Conservation (phyloP, 768 basidiomycete genomes). For the Boletus tylopilopsis region DNA sequence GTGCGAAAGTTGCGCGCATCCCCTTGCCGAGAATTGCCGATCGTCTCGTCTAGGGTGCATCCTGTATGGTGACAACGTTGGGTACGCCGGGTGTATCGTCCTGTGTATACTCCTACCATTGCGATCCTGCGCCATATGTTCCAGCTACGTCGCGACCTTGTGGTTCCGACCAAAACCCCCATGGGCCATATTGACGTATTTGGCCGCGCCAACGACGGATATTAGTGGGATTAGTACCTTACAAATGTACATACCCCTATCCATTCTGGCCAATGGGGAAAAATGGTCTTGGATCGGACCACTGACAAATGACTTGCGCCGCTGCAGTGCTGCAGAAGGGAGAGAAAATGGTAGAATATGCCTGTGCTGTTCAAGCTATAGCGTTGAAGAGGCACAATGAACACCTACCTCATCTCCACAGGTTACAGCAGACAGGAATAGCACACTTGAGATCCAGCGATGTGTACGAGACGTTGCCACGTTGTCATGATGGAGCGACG, state of each 20-base stretch:
- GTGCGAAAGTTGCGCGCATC: not conserved
- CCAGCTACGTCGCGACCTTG: no score
- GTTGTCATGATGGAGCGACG: no score
- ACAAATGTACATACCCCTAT: not conserved
- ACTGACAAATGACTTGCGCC: not conserved
- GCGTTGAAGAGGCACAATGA: not conserved
- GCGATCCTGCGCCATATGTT: not conserved
- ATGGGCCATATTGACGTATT: not conserved
- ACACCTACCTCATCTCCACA: not conserved
- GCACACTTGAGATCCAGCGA: no score
- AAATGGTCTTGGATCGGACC: not conserved
- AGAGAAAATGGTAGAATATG: not conserved
- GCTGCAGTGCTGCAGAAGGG: not conserved
- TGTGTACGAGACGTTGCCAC: no score
- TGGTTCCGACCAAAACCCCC: not conserved
- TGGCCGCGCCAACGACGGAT: not conserved
- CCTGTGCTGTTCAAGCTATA: not conserved
- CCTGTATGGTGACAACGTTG: not conserved
- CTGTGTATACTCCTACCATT: no score
- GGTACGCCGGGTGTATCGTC: not conserved
- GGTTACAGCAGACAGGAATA: not conserved
- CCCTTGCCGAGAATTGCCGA: conserved; percentile 2
- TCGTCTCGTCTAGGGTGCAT: conserved; percentile 4
- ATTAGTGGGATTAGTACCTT: conserved; percentile 6
- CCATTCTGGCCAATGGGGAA: not conserved